Evolutionary conservation across 768 basidiomycete genomes (phyloP), one percentile per base, ranked within the genome.

Genomic region (Rhodosporidiobolus odoratus): DNA sequence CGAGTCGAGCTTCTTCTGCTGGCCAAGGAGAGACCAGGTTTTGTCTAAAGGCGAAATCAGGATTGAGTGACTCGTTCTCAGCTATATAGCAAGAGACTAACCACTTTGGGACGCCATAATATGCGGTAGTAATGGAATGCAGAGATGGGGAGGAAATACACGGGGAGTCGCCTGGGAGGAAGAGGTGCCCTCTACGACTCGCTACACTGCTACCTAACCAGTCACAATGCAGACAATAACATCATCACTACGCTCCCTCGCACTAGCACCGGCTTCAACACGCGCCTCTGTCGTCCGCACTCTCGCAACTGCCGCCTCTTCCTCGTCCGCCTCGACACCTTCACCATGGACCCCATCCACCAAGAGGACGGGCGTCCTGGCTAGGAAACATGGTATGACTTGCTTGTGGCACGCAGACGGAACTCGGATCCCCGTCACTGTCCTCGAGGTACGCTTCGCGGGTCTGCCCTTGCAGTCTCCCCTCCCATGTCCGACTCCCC

Each of bases 361-460:
- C 72, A 13, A 78, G 62, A 85, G 96, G 66, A 95, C 93, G 0
- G 96, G 96, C 13, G 83, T 96, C 71, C 89, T 99, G 79, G 95
- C 92, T 34, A 85, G 89, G 67, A 99, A 99, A 83, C 87, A 92
- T 65, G 96, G 96, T 54, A 98, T 98, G 96, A 89, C 91, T 16
- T 86, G 86, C 21, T 81, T 98, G 77, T 98, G 92, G 91, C 90
- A 93, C 78, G 85, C 89, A 78, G 88, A 91, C 67, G 96, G 96
- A 34, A 86, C 86, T 43, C 84, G 90, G 58, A 83, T 89, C 74
- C 95, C 96, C 2, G 92, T 96, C 37, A 99, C 96, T 0, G 87
- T 99, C 58, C 85, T 99, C 48, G 93, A 98, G 85, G 95, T 92
- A 74, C 73, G 84, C 75, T 35, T 16, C 32, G n/a, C 34, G 30